Evolutionary conservation across 2,329 filamentous ascomycete species (phyloP), one percentile per base, ranked within the genome.

Genomic region (Waltergamsia citrina): DNA sequence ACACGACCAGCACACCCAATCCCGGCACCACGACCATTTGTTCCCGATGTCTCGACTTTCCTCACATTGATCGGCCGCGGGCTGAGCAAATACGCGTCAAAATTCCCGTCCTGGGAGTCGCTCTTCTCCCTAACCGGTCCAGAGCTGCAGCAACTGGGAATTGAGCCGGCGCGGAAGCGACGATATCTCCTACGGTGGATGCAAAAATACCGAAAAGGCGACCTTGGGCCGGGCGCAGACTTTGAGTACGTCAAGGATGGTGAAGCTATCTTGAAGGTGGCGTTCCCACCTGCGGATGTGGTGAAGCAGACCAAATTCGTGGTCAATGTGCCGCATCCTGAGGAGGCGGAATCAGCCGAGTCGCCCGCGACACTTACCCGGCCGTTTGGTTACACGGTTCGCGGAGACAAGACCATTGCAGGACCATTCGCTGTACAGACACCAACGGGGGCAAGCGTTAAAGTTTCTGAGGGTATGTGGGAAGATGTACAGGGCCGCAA

Each of bases 11-110:
- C 51, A 11, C 62, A 51, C 28, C 46, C 53, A 6, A 61, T 75
- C 21, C 88, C 88, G 3, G 52, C 68, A 17, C 82, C 87, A 1
- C 94, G 82, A 24, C 85, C 86, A 2, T 87, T 94, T 49, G 79
- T 94, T 25, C 90, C 88, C 21, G 81, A 95, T 54, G 77, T 86
- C 26, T 55, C 71, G 46, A 92, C 88, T 12, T 94, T 98, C 60
- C 79, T 96, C 41, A 85, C 74, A 23, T 69, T 95, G 39, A 95
- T 96, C 59, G 92, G 92, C 47, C 88, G 92, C 42, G 80, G 80
- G 47, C 77, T 95, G 48, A 78, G 73, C 50, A 77, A 82, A 52
- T 85, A 95, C 64, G 74, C 82, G 32, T 69, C 75, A 59, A 96
- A 96, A 59, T 85, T 98, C 48, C 78, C 84, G 3, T 81, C 82